Evolutionary conservation across 129 eudicot species (phyloP).

Genomic region (Ambrosia trifida): DNA sequence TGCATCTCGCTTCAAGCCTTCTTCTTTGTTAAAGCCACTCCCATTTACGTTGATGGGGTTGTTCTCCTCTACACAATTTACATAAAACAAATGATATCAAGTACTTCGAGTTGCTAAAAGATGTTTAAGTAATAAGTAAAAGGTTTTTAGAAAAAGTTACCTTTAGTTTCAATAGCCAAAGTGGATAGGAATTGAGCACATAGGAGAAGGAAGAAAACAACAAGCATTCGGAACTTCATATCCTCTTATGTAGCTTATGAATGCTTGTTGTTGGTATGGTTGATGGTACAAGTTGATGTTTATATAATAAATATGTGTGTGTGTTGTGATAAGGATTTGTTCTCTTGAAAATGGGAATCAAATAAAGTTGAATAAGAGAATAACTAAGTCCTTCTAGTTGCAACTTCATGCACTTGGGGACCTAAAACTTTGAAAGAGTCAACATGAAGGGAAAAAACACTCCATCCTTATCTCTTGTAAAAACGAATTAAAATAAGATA

Average conservation of each 20-base stretch:
- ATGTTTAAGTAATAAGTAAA: background rate
- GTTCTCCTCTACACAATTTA: conserved; percentile 6
- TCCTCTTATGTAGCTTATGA: conserved; percentile 9
- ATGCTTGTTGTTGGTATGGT: conserved; percentile 12
- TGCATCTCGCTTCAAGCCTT: background rate
- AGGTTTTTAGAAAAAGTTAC: conserved; percentile 11
- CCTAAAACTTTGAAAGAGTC: conserved; percentile 1
- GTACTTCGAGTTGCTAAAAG: background rate
- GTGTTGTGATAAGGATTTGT: conserved; percentile 20
- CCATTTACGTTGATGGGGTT: background rate
- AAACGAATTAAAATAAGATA: background rate
- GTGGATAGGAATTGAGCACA: conserved; percentile 33
- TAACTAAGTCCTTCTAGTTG: conserved; percentile 21
- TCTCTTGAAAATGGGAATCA: conserved; percentile 21
- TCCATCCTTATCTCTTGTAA: background rate
- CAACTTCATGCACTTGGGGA: conserved; percentile 24
- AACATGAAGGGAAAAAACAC: background rate
- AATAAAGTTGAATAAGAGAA: conserved; percentile 27
- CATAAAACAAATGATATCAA: background rate
- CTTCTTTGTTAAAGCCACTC: background rate
- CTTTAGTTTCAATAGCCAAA: conserved; percentile 30
- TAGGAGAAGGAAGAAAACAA: conserved; percentile 31
- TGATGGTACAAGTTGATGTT: background rate
- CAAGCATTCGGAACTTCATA: conserved; percentile 33
- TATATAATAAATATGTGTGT: background rate